phyloP scores from a whole-genome alignment of 2,329 filamentous ascomycete genomes.

The Phialophora expanda region DNA sequence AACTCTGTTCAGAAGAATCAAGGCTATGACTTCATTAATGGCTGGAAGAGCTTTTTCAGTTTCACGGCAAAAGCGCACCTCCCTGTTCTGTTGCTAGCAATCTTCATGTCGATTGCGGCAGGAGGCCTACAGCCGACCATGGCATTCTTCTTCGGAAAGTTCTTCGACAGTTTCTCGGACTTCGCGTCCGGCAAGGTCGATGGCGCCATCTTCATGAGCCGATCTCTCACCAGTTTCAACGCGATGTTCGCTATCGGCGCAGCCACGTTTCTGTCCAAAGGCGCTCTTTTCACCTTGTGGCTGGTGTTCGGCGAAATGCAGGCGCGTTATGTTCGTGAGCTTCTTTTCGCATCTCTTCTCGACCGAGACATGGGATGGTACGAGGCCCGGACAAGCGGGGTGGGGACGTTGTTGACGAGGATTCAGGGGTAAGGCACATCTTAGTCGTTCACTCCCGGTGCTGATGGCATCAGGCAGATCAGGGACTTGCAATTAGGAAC shows the following conservation, averaged over 20 bases:
- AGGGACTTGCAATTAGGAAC: slow-evolving; percentile 80
- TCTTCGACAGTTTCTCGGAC: slow-evolving; percentile 73
- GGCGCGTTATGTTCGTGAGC: slow-evolving; percentile 67
- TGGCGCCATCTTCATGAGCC: slow-evolving; percentile 58
- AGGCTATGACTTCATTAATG: neutral
- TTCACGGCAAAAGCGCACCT: slow-evolving; percentile 71
- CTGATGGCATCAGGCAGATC: slow-evolving; percentile 66
- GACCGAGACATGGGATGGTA: slow-evolving; percentile 80
- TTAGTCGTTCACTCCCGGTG: neutral
- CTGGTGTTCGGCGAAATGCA: slow-evolving; percentile 81
- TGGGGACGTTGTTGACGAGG: slow-evolving; percentile 71
- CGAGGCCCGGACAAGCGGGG: slow-evolving; percentile 72
- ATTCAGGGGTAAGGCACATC: slow-evolving; percentile 69
- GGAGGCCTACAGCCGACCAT: slow-evolving; percentile 69
- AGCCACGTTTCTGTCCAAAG: slow-evolving; percentile 70
- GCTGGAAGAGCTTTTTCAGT: slow-evolving; percentile 68
- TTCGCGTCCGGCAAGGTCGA: slow-evolving; percentile 64
- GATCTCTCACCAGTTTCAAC: slow-evolving; percentile 65
- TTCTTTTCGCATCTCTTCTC: slow-evolving; percentile 72
- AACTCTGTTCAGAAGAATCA: slow-evolving; percentile 3
- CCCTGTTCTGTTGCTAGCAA: slow-evolving; percentile 59
- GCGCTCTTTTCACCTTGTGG: slow-evolving; percentile 72
- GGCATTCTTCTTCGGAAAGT: slow-evolving; percentile 72
- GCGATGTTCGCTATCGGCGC: slow-evolving; percentile 68
- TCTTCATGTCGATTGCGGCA: slow-evolving; percentile 62